A percentile compares a stretch with the other conserved stretches of the same genome.
phyloP scores from a whole-genome alignment of 2,329 filamentous ascomycete species.

The Periconia macrospinosa region DNA sequence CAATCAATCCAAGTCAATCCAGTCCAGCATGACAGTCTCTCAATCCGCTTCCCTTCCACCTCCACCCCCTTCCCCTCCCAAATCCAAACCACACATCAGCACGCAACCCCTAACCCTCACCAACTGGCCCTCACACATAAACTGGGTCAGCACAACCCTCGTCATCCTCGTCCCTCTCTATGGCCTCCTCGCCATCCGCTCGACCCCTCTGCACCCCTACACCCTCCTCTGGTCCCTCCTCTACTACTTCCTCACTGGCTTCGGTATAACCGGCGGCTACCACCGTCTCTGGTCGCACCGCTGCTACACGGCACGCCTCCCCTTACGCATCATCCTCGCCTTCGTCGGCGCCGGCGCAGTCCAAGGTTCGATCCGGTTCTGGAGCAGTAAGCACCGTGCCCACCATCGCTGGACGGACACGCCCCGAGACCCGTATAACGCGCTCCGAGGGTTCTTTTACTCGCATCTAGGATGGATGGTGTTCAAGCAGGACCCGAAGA shows the following conservation, averaged over 20 bases:
- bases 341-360: constrained; percentile 51
- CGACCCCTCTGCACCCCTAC: constrained; percentile 71
- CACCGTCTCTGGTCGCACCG: constrained; percentile 72
- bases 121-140: constrained; percentile 89
- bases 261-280: constrained; percentile 62
- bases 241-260: constrained; percentile 81
- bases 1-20: too few species aligned
- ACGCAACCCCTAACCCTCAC: constrained; percentile 65
- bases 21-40: not conserved
- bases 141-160: constrained; percentile 85
- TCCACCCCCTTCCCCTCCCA: constrained; percentile 39
- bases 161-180: constrained; percentile 75
- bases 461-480: constrained; percentile 55
- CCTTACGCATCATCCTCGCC: constrained; percentile 50
- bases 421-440: constrained; percentile 53
- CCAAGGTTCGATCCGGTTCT: constrained; percentile 53
- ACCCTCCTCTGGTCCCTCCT: constrained; percentile 72
- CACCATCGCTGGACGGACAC: constrained; percentile 56
- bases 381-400: constrained; percentile 52
- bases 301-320: constrained; percentile 47
- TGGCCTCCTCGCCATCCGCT: constrained; percentile 74
- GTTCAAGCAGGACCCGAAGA: constrained; percentile 54
- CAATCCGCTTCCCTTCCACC: too few species aligned
- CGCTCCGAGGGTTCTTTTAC: constrained; percentile 52
- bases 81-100: constrained; percentile 80